Conservation (phyloP, 2,329 filamentous ascomycete species). For the Chlorencoelia australis region DNA sequence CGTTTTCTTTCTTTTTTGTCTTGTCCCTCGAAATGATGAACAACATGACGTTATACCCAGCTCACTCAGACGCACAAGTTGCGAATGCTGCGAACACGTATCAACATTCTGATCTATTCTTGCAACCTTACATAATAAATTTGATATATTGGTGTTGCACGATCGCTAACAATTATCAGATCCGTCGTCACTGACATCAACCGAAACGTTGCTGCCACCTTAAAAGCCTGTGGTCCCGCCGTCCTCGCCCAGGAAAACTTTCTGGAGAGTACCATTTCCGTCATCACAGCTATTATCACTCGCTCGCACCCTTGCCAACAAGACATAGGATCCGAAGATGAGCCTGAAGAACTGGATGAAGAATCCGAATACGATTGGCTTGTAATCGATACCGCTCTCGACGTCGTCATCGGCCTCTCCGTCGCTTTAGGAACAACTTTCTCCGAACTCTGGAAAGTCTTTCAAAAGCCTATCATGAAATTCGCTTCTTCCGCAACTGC, state of each 20-base stretch:
- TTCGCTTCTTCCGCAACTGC: conserved; percentile 78
- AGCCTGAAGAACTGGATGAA: conserved; percentile 57
- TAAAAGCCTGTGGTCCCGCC: conserved; percentile 84
- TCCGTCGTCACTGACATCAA: conserved; percentile 90
- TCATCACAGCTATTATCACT: conserved; percentile 70
- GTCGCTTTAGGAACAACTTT: conserved; percentile 74
- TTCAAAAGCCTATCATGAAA: conserved; percentile 84
- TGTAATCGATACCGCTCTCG: conserved; percentile 86
- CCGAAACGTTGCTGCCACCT: conserved; percentile 78
- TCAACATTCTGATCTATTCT: conserved; percentile 28
- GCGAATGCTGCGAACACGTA: conserved; percentile 86
- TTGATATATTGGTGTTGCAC: conserved; percentile 1
- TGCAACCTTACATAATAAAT: conserved; percentile 9
- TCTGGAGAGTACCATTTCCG: conserved; percentile 65
- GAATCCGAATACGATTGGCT: conserved; percentile 98
- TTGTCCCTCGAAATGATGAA: conserved; percentile 60
- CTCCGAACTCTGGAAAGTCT: conserved; percentile 85
- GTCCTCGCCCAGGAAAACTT: conserved; percentile 65
- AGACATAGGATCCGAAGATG: conserved; percentile 74
- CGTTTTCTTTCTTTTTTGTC: conserved; percentile 35
- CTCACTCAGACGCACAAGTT: conserved; percentile 92
- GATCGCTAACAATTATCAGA: too few relatives aligned
- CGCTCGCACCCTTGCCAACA: conserved; percentile 90
- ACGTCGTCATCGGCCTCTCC: conserved; percentile 78
- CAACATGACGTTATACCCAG: conserved; percentile 88